Percentiles rank a stretch among this genome's conserved stretches.
Conservation (phyloP, 179 eudicot species). For the Drosera spatulata region DNA sequence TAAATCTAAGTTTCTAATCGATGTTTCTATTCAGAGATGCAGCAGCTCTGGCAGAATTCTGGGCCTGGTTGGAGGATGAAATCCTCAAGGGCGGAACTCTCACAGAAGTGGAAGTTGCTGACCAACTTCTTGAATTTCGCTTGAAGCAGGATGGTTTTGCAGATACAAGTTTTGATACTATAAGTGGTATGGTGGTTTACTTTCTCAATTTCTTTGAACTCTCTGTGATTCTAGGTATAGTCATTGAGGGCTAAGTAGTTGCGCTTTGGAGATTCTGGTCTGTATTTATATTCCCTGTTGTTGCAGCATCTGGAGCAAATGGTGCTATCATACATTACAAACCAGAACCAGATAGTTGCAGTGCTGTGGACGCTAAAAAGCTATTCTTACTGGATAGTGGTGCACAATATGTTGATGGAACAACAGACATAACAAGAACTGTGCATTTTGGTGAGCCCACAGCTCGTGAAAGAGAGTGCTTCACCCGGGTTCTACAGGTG, state of each 20-base stretch:
- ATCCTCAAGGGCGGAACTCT: slow-evolving; percentile 35
- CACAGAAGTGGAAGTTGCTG: slow-evolving; percentile 87
- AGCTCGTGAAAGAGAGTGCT: slow-evolving; percentile 78
- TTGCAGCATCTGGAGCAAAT: slow-evolving; percentile 71
- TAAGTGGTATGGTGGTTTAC: slow-evolving; percentile 52
- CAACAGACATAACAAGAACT: slow-evolving; percentile 94
- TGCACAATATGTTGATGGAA: slow-evolving; percentile 94
- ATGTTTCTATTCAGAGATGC: slow-evolving; percentile 61
- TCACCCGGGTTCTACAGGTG: slow-evolving; percentile 93
- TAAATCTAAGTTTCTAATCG: not conserved
- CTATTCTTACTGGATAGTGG: slow-evolving; percentile 91
- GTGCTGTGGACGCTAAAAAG: slow-evolving; percentile 52
- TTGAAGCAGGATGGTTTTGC: slow-evolving; percentile 76
- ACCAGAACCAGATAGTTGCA: slow-evolving; percentile 77
- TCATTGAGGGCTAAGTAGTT: no score
- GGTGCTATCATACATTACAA: slow-evolving; percentile 97
- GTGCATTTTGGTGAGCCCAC: slow-evolving; percentile 95
- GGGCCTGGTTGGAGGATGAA: slow-evolving; percentile 94
- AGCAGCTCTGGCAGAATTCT: slow-evolving; percentile 80
- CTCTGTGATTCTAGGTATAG: no score
- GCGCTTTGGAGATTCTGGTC: no score
- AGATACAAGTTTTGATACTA: slow-evolving; percentile 92
- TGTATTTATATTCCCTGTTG: no score
- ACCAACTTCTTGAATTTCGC: slow-evolving; percentile 82
- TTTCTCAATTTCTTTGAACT: not conserved